Base-by-base conservation (phyloP, 352 stramenopile species). In the Phytophthora rubi region DNA sequence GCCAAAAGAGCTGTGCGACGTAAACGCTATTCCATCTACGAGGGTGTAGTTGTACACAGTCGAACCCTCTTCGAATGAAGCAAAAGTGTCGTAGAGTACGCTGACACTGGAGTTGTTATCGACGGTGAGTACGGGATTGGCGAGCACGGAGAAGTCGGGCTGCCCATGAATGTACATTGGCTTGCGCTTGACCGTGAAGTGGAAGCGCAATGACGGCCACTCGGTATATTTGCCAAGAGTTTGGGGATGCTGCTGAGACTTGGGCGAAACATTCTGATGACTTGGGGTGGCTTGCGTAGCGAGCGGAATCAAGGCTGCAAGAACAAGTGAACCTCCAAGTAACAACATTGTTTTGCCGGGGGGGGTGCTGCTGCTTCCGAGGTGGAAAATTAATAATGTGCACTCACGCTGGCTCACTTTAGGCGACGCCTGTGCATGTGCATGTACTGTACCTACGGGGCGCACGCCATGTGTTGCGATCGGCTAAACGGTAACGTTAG, bases 81-180 rank as follows among this genome's bases (percentile, higher is more conserved):
- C 28, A 23, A 73, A 61, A 1, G 32, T 53, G 59, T 81, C 64
- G 33, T 76, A 85, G 0, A 74, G 49, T n/a, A 85, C 56, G 18
- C 30, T 63, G 9, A 45, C 33, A 39, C 33, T 39, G 33, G 33
- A 13, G 7, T 45, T 37, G 16, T 18, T 39, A 13, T 62, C 53
- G 32, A 53, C 28, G 1, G 33, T 59, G 13, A 70, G 35, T n/a
- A 79, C 48, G 13, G 65, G 77, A 5, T 53, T 79, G 6, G 59
- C 66, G 10, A 53, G 12, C 9, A 73, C 18, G 10, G 47, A 39
- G 33, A 51, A 51, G 18, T 51, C 44, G 4, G 44, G 23, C n/a
- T 51, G 44, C 9, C 44, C 18, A 26, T 51, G 44, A 51, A 51
- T 12, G 7, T 51, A 12, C 44, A 51, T 51, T 15, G 44, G 9